These are phyloP conservation scores for Boletus vermiculosoides DNA, from an alignment of 768 basidiomycete species.

Conservation along the genomic window DNA sequence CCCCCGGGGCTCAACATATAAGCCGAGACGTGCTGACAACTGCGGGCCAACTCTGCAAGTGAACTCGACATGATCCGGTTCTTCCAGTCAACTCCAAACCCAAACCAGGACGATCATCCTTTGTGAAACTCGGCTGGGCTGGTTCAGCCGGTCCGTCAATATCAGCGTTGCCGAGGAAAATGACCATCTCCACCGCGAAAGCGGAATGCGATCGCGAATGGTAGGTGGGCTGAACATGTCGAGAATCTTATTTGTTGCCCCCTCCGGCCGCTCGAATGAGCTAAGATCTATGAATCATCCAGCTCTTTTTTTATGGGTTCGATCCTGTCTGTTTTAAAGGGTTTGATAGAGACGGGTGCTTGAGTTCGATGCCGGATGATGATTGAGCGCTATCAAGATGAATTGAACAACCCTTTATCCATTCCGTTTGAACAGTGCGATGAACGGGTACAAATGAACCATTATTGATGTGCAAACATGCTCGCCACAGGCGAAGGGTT, in stretches of 20 bases:
- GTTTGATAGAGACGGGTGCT: neutral
- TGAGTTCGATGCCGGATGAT: neutral
- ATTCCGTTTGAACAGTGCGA: neutral
- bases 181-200: neutral
- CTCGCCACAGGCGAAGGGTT: neutral
- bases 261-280: neutral
- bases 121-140: neutral
- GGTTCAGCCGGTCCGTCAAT: neutral
- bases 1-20: neutral
- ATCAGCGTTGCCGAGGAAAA: neutral
- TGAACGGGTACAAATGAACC: neutral
- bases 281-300: neutral
- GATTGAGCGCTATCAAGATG: neutral
- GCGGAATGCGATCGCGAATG: neutral
- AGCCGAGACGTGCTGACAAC: neutral
- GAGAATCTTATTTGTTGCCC: neutral
- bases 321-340: neutral
- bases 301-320: neutral
- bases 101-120: neutral
- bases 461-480: slow-evolving; percentile 6
- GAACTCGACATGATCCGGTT: neutral
- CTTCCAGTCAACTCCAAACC: neutral
- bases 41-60: neutral
- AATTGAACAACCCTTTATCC: neutral
- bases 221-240: neutral